phyloP scores from a whole-genome alignment of 1,284 basidiomycete species.

The Austropuccinia psidii region DNA sequence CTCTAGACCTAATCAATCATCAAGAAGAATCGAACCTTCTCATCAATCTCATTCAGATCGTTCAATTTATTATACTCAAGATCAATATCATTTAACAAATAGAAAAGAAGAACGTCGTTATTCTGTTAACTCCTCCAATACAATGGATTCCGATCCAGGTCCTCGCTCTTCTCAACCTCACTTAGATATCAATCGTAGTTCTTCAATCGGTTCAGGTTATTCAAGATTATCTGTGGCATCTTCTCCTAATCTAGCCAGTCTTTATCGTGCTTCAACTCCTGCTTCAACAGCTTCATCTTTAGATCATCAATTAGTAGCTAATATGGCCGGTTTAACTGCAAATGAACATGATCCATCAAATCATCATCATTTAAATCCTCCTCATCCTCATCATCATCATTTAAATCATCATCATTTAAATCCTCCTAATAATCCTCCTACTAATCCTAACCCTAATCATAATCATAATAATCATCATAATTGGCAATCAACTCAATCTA shows the following conservation, averaged over 20 bases:
- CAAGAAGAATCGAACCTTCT: not conserved
- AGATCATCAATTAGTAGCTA: constrained; percentile 33
- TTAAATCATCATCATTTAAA: not conserved
- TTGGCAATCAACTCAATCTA: not conserved
- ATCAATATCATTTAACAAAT: no score
- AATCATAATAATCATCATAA: not conserved
- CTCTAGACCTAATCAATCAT: not conserved
- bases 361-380: not conserved
- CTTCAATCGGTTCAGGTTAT: constrained; percentile 30
- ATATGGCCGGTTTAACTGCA: constrained; percentile 33
- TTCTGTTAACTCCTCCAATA: constrained; percentile 35
- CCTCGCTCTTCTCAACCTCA: constrained; percentile 11
- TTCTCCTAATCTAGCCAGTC: constrained; percentile 34
- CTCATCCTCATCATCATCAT: not conserved
- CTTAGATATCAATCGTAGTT: constrained; percentile 17
- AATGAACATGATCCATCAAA: not conserved
- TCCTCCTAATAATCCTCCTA: not conserved
- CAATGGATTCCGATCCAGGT: constrained; percentile 36
- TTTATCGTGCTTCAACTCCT: constrained; percentile 35
- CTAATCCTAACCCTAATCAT: not conserved
- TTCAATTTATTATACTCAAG: constrained; percentile 13
- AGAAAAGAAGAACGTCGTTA: constrained; percentile 20
- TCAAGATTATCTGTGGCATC: constrained; percentile 34
- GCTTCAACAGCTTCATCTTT: constrained; percentile 31
- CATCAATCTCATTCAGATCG: constrained; percentile 15